Evolutionary conservation across 2,329 filamentous ascomycete genomes (phyloP).

Genomic region (Knoxdaviesia capensis): DNA sequence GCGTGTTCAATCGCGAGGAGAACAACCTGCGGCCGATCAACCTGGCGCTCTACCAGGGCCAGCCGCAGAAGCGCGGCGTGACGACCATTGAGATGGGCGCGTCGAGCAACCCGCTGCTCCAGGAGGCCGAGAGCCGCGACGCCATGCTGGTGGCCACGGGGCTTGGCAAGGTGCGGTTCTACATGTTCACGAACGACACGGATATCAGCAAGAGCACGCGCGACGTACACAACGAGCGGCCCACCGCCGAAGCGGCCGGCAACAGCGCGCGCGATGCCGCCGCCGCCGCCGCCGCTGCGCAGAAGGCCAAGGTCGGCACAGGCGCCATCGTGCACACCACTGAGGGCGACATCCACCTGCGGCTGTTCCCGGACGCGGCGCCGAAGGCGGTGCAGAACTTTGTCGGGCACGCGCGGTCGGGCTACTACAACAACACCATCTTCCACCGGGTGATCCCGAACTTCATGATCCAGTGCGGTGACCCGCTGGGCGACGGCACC

Average conservation of each 20-base stretch:
- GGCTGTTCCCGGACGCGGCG: conserved; percentile 79
- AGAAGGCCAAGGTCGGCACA: conserved; percentile 52
- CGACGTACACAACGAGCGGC: conserved; percentile 90
- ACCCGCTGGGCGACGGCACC: conserved; percentile 73
- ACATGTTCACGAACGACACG: conserved; percentile 90
- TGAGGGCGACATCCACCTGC: conserved; percentile 82
- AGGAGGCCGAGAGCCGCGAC: conserved; percentile 78
- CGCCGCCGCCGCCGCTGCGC: conserved; percentile 31
- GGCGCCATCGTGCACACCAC: conserved; percentile 80
- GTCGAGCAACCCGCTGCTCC: conserved; percentile 76
- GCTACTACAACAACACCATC: conserved; percentile 94
- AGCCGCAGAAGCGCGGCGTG: conserved; percentile 81
- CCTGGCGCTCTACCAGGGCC: conserved; percentile 78
- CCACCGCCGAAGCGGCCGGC: conserved; percentile 26
- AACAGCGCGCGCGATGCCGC: conserved; percentile 1
- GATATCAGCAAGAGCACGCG: conserved; percentile 66
- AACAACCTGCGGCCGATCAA: conserved; percentile 58
- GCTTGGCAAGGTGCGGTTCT: conserved; percentile 78
- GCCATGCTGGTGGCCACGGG: conserved; percentile 75
- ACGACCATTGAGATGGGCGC: conserved; percentile 96
- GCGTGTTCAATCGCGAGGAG: conserved; percentile 79
- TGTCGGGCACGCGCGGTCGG: conserved; percentile 69
- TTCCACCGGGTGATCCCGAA: conserved; percentile 95
- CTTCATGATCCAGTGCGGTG: conserved; percentile 90
- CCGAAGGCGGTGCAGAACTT: conserved; percentile 97